These are phyloP conservation scores for Staphylotrichum longicolle DNA, from an alignment of 495 filamentous ascomycete genomes.

Conservation along the genomic window DNA sequence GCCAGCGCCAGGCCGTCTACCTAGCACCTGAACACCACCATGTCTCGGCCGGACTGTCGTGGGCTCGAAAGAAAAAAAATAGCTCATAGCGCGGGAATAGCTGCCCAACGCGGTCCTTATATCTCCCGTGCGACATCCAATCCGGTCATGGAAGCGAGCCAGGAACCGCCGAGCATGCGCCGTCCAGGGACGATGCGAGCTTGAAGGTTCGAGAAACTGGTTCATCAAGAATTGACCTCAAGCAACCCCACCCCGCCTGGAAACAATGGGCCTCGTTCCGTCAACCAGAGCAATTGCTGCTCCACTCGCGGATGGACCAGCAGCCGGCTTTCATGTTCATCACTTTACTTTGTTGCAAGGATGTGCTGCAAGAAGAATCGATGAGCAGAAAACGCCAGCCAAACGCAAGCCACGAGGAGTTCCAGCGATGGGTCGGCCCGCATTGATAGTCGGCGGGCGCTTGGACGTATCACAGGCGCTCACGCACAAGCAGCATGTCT, in stretches of 20 bases:
- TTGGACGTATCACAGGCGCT: conserved; percentile 11
- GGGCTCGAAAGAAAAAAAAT: conserved; percentile 15
- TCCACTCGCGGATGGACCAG: background rate
- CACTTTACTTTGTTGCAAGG: conserved; percentile 1
- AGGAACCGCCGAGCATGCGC: conserved; percentile 6
- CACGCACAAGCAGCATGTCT: background rate
- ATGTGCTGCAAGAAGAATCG: background rate
- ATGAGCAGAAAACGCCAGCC: background rate
- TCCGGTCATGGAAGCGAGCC: background rate
- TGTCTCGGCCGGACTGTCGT: conserved; percentile 13
- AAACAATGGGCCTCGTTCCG: background rate
- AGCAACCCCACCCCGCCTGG: no score
- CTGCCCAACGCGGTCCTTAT: background rate
- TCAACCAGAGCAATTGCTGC: background rate
- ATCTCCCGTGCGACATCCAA: background rate
- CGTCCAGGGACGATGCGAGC: background rate
- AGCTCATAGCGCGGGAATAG: conserved; percentile 15
- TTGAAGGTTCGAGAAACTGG: no score
- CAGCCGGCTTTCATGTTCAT: no score
- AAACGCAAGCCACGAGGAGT: background rate
- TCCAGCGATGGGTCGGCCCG: conserved; percentile 19
- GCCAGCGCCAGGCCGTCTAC: no score
- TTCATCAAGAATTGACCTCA: no score
- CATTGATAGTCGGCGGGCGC: conserved; percentile 8
- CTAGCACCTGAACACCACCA: background rate